phyloP scores from a whole-genome alignment of 1,284 basidiomycete species.

The Trametes pubescens region DNA sequence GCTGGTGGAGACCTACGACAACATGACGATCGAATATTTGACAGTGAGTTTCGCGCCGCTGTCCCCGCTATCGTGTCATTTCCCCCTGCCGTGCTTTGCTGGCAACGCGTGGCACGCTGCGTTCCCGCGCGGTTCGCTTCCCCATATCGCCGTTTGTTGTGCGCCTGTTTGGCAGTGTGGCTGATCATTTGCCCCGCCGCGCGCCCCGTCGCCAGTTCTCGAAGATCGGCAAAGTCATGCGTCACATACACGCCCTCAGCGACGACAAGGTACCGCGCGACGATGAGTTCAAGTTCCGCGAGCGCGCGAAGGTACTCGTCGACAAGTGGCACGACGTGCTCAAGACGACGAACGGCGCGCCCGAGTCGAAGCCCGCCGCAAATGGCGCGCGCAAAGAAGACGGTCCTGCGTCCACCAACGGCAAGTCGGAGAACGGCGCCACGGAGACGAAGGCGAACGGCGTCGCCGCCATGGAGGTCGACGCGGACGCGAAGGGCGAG shows the following conservation, averaged over 20 bases:
- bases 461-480: constrained; percentile 29
- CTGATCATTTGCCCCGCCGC: constrained; percentile 28
- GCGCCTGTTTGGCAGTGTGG: constrained; percentile 30
- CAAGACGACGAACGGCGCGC: constrained; percentile 50
- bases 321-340: constrained; percentile 78
- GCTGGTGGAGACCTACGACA: constrained; percentile 83
- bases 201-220: constrained; percentile 67
- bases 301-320: constrained; percentile 77
- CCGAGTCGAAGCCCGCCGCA: constrained; percentile 39
- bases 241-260: constrained; percentile 83
- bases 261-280: constrained; percentile 81
- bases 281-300: constrained; percentile 87
- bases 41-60: constrained; percentile 55
- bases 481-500: constrained; percentile 35
- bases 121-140: constrained; percentile 36
- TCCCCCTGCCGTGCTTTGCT: constrained; percentile 28
- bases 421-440: constrained; percentile 33
- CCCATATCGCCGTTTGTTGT: constrained; percentile 29
- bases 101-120: constrained; percentile 32
- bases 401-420: constrained; percentile 31
- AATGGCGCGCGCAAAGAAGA: constrained; percentile 39
- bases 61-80: neutral
- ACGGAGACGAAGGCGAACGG: constrained; percentile 39
- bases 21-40: constrained; percentile 88
- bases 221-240: constrained; percentile 99